These are phyloP conservation scores for Talaromyces sp. DNA, from an alignment of 2,329 filamentous ascomycete species.

Conservation along the genomic window DNA sequence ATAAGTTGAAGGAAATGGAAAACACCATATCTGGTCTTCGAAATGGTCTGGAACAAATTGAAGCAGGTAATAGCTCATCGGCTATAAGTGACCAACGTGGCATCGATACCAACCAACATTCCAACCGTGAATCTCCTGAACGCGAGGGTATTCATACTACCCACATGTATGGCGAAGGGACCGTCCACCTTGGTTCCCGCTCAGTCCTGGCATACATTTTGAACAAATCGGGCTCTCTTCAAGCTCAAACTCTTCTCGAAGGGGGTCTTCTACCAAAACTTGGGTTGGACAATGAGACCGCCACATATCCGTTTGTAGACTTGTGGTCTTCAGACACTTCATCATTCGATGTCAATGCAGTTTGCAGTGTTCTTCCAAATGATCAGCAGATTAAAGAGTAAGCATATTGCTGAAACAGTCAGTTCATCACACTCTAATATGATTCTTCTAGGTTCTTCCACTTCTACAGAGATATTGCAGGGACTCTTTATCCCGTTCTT, in stretches of 20 bases:
- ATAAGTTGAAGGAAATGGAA: slow-evolving; percentile 39
- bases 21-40: slow-evolving; percentile 35
- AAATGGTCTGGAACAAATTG: slow-evolving; percentile 32
- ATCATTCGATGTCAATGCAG: slow-evolving; percentile 51
- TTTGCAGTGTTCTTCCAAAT: slow-evolving; percentile 54
- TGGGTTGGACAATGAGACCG: slow-evolving; percentile 59
- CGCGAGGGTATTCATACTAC: slow-evolving; percentile 56
- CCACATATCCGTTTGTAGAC: slow-evolving; percentile 62
- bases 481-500: slow-evolving; percentile 57
- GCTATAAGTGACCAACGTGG: slow-evolving; percentile 26
- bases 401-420: slow-evolving; percentile 9
- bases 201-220: slow-evolving; percentile 59
- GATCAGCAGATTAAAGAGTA: slow-evolving; percentile 51
- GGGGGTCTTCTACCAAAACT: slow-evolving; percentile 59
- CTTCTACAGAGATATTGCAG: slow-evolving; percentile 54
- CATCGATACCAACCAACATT: slow-evolving; percentile 4
- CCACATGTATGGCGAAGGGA: slow-evolving; percentile 56
- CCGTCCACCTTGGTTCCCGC: slow-evolving; percentile 57
- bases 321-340: slow-evolving; percentile 60
- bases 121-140: slow-evolving; percentile 31
- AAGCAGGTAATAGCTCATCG: slow-evolving; percentile 16
- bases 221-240: slow-evolving; percentile 46
- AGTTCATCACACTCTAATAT: neutral
- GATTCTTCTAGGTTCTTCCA: slow-evolving; percentile 45
- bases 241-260: slow-evolving; percentile 52